Base-by-base conservation (phyloP, 768 basidiomycete genomes). In the Udeniomyces megalosporus region DNA sequence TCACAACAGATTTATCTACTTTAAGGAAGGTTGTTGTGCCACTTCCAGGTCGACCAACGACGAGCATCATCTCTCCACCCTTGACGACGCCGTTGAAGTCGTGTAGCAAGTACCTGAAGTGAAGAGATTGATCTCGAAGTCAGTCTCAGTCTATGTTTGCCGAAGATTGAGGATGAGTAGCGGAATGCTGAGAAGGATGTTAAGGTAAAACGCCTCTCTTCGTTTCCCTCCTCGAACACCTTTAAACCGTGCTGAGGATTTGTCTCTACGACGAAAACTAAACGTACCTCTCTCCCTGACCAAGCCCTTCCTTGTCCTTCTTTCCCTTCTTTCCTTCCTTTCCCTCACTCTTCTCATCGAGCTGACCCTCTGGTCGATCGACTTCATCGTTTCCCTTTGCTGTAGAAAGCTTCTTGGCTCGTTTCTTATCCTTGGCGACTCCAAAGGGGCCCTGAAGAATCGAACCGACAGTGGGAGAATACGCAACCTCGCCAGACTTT, bases 391-490 rank as follows among this genome's bases (percentile, higher is more conserved):
- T 64, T 12, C 52, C 65, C 38, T 68, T 31, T 1, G 68, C 70
- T 15, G 57, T 51, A 3, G 67, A 64, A 1, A 71, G 60, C 56
- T 58, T 66, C 12, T 58, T 61, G 4, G 66, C 66, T 50, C 68
- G 67, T 52, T 69, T 69, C 69, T 68, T 68, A 64, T 71, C 70
- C 35, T 61, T 52, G 38, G 17, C 17, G 29, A 49, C 59, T 2
- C 58, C 61, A 3, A 66, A 67, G 68, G 68, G 69, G 20, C 69
- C 69, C 22, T 64, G 64, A 50, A 71, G 61, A 56, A 70, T 69
- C 2, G 59, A 67, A 0, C 71, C 71, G 32, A 71, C 66, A 15
- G 67, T 70, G 3, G 71, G 69, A 1, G 61, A 68, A 49, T 69
- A 70, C 14, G 55, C 59, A 3, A 71, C 67, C 28, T 71, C 68